Percentiles rank a stretch among this genome's conserved stretches.
Evolutionary conservation across 2,329 filamentous ascomycete species (phyloP).

Genomic region (Pyrenophora tritici-repentis): DNA sequence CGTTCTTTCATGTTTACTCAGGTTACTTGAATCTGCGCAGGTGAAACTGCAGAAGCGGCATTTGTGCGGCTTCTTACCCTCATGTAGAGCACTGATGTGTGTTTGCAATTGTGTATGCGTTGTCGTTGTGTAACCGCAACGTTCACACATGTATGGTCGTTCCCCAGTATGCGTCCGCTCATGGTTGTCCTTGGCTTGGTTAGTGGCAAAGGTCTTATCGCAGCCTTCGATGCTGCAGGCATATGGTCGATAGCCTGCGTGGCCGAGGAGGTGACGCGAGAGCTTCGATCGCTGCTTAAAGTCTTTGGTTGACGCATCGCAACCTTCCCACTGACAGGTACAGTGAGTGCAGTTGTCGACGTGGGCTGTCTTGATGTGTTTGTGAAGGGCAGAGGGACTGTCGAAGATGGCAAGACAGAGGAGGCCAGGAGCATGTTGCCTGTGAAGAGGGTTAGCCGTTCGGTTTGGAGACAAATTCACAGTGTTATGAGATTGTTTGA

Average conservation of each 20-base stretch:
- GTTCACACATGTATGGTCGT: constrained; percentile 44
- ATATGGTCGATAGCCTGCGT: constrained; percentile 46
- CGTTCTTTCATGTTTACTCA: constrained; percentile 47
- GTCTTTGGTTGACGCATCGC: constrained; percentile 42
- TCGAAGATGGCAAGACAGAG: constrained; percentile 39
- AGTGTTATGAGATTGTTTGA: background rate
- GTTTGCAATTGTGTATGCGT: constrained; percentile 49
- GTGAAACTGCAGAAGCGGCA: constrained; percentile 48
- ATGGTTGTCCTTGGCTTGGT: constrained; percentile 49
- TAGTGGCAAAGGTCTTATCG: constrained; percentile 47
- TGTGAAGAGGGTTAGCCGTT: background rate
- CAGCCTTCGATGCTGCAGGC: constrained; percentile 43
- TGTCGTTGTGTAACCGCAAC: constrained; percentile 45
- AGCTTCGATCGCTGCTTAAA: constrained; percentile 49
- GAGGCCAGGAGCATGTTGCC: constrained; percentile 32
- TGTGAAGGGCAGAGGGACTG: constrained; percentile 38
- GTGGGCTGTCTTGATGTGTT: constrained; percentile 44
- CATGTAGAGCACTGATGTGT: constrained; percentile 45
- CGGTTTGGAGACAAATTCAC: background rate
- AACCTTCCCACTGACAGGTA: constrained; percentile 46
- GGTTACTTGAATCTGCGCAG: constrained; percentile 45
- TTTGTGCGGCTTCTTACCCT: constrained; percentile 45
- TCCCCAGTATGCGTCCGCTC: constrained; percentile 47
- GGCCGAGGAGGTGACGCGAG: constrained; percentile 44
- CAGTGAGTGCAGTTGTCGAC: constrained; percentile 43